Evolutionary conservation across 441 rosid species (phyloP).

Genomic region (Populus hybrid): DNA sequence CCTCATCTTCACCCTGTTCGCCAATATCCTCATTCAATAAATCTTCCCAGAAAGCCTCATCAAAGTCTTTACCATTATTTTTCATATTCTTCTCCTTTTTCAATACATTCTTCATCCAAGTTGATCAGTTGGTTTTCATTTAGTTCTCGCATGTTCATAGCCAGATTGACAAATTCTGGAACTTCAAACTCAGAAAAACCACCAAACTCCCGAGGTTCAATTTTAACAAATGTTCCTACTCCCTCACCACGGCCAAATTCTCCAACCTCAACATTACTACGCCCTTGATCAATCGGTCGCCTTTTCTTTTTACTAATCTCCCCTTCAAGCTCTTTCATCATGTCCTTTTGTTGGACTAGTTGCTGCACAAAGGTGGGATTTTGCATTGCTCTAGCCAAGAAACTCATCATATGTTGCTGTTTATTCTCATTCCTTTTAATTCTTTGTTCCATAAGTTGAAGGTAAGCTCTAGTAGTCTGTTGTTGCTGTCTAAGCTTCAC

Average conservation of each 20-base stretch:
- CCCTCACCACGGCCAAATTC: slow-evolving; percentile 22
- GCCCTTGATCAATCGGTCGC: slow-evolving; percentile 49
- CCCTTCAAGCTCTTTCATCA: slow-evolving; percentile 57
- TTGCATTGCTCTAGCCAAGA: slow-evolving; percentile 74
- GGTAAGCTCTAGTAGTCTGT: slow-evolving; percentile 50
- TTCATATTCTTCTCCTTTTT: slow-evolving; percentile 26
- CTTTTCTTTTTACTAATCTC: slow-evolving; percentile 53
- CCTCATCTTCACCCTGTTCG: slow-evolving; percentile 40
- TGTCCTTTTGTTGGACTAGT: slow-evolving; percentile 47
- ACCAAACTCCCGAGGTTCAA: slow-evolving; percentile 40
- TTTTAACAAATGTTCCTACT: slow-evolving; percentile 30
- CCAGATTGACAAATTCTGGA: slow-evolving; percentile 47
- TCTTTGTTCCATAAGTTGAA: slow-evolving; percentile 63
- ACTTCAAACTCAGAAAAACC: slow-evolving; percentile 37
- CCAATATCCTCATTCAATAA: slow-evolving; percentile 45
- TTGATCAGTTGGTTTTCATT: slow-evolving; percentile 21
- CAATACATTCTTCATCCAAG: slow-evolving; percentile 21
- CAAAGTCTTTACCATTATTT: slow-evolving; percentile 22
- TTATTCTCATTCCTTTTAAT: slow-evolving; percentile 61
- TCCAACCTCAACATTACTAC: slow-evolving; percentile 19
- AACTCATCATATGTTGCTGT: slow-evolving; percentile 74
- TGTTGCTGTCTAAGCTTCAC: slow-evolving; percentile 81
- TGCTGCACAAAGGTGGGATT: slow-evolving; percentile 67
- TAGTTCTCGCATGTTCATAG: slow-evolving; percentile 46
- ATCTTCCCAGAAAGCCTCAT: slow-evolving; percentile 66